phyloP scores from a whole-genome alignment of 192 early-diverging fungal species.

The Backusella mclennaniae region DNA sequence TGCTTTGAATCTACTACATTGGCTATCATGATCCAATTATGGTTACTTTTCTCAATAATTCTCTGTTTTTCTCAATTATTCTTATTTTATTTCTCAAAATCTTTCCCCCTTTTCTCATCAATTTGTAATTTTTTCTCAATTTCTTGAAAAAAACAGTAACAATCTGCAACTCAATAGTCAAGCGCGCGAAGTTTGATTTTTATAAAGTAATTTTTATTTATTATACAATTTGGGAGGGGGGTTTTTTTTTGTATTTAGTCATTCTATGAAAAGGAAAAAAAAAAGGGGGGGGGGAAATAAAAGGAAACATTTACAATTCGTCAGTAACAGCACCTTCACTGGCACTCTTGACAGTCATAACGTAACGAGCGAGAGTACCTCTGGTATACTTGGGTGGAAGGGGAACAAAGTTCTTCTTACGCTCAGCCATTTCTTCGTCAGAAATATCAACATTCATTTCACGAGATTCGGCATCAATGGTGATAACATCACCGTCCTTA shows the following conservation, averaged over 20 bases:
- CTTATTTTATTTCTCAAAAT: no score
- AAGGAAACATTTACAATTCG: constrained; percentile 48
- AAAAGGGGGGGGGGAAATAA: neutral
- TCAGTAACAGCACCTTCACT: constrained; percentile 86
- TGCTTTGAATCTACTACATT: no score
- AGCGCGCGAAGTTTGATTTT: neutral
- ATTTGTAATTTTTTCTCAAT: no score
- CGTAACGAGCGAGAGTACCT: constrained; percentile 94
- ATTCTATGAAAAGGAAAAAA: neutral
- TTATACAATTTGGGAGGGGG: neutral
- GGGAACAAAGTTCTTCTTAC: constrained; percentile 72
- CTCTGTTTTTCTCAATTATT: no score
- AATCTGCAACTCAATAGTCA: no score
- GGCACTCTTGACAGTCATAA: constrained; percentile 80
- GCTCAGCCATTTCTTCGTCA: constrained; percentile 72
- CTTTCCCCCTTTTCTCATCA: no score
- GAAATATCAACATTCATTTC: constrained; percentile 76
- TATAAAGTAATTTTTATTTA: neutral
- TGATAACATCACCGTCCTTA: constrained; percentile 84
- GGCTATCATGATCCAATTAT: no score
- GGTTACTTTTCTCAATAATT: no score
- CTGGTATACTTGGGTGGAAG: constrained; percentile 84
- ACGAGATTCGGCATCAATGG: constrained; percentile 83
- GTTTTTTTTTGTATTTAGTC: neutral
- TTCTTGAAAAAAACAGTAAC: no score